Evolutionary conservation across 2,329 filamentous ascomycete species (phyloP), one percentile per base, ranked within the genome.

Genomic region (Exophiala bonariae): DNA sequence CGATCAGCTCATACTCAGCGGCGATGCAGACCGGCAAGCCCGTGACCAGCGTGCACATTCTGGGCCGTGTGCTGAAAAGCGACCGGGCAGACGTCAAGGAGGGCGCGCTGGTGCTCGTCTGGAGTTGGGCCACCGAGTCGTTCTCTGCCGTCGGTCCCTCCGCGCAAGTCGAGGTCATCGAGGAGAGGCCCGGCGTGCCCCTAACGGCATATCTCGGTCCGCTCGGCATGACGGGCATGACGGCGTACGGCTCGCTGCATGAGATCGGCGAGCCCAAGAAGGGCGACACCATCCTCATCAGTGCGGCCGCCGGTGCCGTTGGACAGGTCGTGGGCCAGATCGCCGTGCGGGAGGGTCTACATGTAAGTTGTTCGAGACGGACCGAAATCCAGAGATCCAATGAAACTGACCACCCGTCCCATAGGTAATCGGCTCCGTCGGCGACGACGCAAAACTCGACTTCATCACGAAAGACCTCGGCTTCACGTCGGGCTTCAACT

Each of bases 311-410:
- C 1, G 86, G 86, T 10, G 86, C 85, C 2, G 86, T 90, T 2
- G 86, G 87, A 3, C 83, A 87, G 65, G 64, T 89, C 5, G 86
- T 89, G 4, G 86, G 86, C 4, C 86, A 89, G 68, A 66, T 90
- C 37, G 86, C 85, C 48, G 87, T 87, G 75, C 78, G 80, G 47
- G 81, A 87, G 64, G 86, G 86, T 3, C 66, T 89, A 43, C 80
- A 58, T 20, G 57, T 54, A 44, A 11, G 50, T 41, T 6, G 11
- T 26, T 26, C n/a, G n/a, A n/a, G n/a, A n/a, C n/a, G n/a, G n/a
- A n/a, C n/a, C n/a, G n/a, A n/a, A n/a, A n/a, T n/a, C n/a, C n/a
- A n/a, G n/a, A n/a, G n/a, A n/a, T n/a, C 8, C 14, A 28, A 11
- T n/a, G 3, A 31, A 17, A 23, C 19, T 39, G 22, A 39, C 19